Base-by-base conservation (phyloP, 2,329 filamentous ascomycete species). In the Stenocarpella maydis region DNA sequence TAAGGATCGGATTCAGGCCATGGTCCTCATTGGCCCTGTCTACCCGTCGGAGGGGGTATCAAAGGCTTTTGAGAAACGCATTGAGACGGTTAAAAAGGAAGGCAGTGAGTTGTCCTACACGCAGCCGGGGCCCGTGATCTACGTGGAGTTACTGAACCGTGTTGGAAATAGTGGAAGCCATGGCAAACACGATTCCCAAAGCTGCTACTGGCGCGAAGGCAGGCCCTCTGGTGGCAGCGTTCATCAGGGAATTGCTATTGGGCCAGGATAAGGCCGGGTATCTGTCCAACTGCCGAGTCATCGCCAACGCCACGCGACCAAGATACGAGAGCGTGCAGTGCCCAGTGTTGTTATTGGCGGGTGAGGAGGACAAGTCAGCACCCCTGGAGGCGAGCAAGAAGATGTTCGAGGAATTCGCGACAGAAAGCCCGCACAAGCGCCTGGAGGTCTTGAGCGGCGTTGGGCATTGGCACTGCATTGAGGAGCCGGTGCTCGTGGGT, bases 21-120 rank as follows among this genome's bases (percentile, higher is more conserved):
- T 88, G 6, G 81, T 92, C 0, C 82, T 90, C n/a, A 84, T 92
- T 69, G 90, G 90, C 0, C 90, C 90, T 2, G 88, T 90, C 2
- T 83, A 90, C 74, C 90, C 90, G 4, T 83, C 78, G 21, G 75
- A 81, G 2, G 77, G 75, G 1, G 73, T 85, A 5, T 67, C 63
- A 2, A 39, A 37, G 26, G 65, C 50, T 31, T 70, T 70, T 53
- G 68, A 54, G 47, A 67, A 67, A 45, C 52, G 68, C 34, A 67
- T 70, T 41, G 49, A 63, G 24, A 54, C 47, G 3, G 86, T 90
- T 0, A 77, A 84, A 68, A 79, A 83, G 83, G 84, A 71, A 72
- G 80, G 70, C n/a, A 66, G 58, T 63, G 49, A 63, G 58, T 63
- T 9, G 8, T 17, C 7, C 19, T 26, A 8, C 28, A 10, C 15